Percentiles rank a stretch among this genome's conserved stretches.
Conservation (phyloP, 2,329 filamentous ascomycete genomes). For the Triangularia verruculosa region DNA sequence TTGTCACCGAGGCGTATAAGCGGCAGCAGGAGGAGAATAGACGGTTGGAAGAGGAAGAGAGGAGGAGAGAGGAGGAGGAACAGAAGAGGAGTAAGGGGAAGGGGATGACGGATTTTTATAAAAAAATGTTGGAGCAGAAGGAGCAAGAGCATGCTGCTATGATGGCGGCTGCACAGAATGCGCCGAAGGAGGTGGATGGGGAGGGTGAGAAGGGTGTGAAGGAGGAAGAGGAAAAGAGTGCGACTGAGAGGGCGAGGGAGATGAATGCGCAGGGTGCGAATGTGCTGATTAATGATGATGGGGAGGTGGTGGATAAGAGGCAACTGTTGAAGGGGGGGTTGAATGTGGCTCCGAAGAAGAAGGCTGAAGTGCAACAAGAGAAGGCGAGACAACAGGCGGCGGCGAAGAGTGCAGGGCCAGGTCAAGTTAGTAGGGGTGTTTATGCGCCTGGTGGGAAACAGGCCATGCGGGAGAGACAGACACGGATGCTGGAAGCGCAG, state of each 20-base stretch:
- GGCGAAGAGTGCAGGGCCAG: slow-evolving; percentile 29
- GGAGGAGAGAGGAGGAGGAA: slow-evolving; percentile 60
- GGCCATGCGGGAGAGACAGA: slow-evolving; percentile 72
- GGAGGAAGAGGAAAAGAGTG: slow-evolving; percentile 49
- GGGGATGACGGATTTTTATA: slow-evolving; percentile 80
- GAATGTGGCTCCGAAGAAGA: slow-evolving; percentile 66
- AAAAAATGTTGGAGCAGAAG: slow-evolving; percentile 66
- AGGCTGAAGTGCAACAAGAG: slow-evolving; percentile 41
- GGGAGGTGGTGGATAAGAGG: slow-evolving; percentile 80
- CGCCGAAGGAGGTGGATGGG: slow-evolving; percentile 33
- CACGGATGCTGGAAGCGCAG: slow-evolving; percentile 75
- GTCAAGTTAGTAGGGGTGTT: slow-evolving; percentile 35
- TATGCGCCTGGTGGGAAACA: slow-evolving; percentile 54
- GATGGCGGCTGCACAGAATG: slow-evolving; percentile 60
- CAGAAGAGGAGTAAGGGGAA: slow-evolving; percentile 60
- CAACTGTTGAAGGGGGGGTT: slow-evolving; percentile 73
- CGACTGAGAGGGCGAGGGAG: slow-evolving; percentile 64
- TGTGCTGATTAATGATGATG: slow-evolving; percentile 75
- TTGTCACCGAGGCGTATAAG: slow-evolving; percentile 81
- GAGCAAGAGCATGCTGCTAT: slow-evolving; percentile 68
- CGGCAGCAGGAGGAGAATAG: slow-evolving; percentile 74
- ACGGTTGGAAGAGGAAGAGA: slow-evolving; percentile 69
- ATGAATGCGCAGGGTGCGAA: slow-evolving; percentile 60
- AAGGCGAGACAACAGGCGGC: slow-evolving; percentile 30
- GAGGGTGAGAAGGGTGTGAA: slow-evolving; percentile 29